Evolutionary conservation across 2,329 filamentous ascomycete species (phyloP), one percentile per base, ranked within the genome.

Genomic region (Escovopsis weberi): DNA sequence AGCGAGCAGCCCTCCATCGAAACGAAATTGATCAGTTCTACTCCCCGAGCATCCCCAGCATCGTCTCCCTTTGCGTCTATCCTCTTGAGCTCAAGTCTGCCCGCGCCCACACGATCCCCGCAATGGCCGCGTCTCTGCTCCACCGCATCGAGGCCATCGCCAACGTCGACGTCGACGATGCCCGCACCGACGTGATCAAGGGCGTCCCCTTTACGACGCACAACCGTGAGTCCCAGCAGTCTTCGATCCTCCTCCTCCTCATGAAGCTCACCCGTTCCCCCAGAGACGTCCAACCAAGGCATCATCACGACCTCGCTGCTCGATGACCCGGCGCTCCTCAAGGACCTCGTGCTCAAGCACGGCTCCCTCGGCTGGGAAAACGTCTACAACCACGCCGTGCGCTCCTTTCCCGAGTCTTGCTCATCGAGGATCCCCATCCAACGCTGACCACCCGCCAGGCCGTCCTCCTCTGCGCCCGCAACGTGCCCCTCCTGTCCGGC

Each of bases 271-370:
- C 18, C 33, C 36, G 33, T 12, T 12, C 6, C 12, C 36, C 12
- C 36, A 50, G 48, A 51, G 39, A 51, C 50, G 8, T 51, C 50
- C 11, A 51, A 51, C 38, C 48, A 51, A 12, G 48, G 39, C 41
- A 48, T 50, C 37, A 49, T 50, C 33, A 50, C 48, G 18, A 45
- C 35, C 12, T 43, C 42, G 1, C 43, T 51, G 34, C 41, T 49
- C 2, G 42, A 44, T 3, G 45, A 50, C 32, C 32, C 36, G 5
- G 11, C 42, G 2, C 37, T 51, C 2, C 34, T 51, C 1, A 42
- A 43, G 9, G 40, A 45, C 2, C 44, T 47, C 1, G 43, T 49
- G 6, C 42, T 42, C 6, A 41, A 50, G 30, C 38, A 50, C 35
- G 48, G 50, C 33, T 42, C 38, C 12, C 40, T 45, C n/a, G 50